Conservation (phyloP, 2,329 filamentous ascomycete species). For the Aspergillus fischeri region DNA sequence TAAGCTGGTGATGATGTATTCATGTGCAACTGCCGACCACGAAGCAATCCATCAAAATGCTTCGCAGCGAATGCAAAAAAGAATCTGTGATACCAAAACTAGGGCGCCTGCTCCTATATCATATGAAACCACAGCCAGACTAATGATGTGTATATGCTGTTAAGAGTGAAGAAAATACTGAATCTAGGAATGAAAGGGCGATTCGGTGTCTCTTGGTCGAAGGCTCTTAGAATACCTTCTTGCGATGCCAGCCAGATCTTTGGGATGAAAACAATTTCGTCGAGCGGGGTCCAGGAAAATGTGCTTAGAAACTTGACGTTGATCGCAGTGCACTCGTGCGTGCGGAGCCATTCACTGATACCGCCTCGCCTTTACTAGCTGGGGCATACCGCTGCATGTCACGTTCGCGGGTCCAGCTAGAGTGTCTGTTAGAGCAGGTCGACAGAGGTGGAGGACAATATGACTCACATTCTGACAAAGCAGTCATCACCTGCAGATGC, state of each 20-base stretch:
- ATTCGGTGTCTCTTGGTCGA: neutral
- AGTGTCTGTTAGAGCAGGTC: conserved; percentile 5
- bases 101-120: conserved; percentile 24
- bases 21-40: conserved; percentile 6
- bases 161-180: conserved; percentile 2
- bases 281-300: neutral
- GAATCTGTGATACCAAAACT: conserved; percentile 17
- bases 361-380: conserved; percentile 24
- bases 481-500: conserved; percentile 88
- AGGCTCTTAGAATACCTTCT: neutral
- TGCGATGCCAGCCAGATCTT: neutral
- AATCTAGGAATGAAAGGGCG: neutral
- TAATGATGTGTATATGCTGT: conserved; percentile 19
- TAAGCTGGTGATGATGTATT: conserved; percentile 4
- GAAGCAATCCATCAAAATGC: conserved; percentile 12
- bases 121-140: conserved; percentile 12
- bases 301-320: conserved; percentile 29
- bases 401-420: conserved; percentile 34
- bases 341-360: conserved; percentile 32
- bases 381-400: conserved; percentile 23
- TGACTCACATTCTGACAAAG: conserved; percentile 74
- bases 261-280: neutral
- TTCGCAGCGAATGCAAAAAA: conserved; percentile 7
- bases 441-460: neutral
- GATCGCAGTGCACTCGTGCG: conserved; percentile 41